Base-by-base conservation (phyloP, 495 filamentous ascomycete species). In the Neurospora hispaniola region DNA sequence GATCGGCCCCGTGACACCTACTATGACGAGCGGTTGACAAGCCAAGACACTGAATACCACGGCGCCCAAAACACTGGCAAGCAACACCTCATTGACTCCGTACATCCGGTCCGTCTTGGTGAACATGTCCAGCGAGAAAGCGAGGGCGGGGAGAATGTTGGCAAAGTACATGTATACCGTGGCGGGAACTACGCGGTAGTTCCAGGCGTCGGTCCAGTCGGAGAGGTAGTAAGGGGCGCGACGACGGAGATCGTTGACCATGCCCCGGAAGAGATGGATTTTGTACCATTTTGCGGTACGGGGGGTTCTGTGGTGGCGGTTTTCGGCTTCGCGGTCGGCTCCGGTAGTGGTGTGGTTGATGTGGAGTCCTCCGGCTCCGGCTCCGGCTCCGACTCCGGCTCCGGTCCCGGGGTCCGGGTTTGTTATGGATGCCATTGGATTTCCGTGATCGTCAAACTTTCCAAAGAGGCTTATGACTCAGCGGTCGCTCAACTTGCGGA, bases 121-220 rank as follows among this genome's bases (percentile, higher is more conserved):
- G 73, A 86, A 93, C 92, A 96, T 96, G 77, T 96, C 93, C 39
- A 95, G 82, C 4, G 91, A 93, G 82, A 94, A 96, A 48, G 93
- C 93, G 73, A 96, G 79, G 31, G 93, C 93, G 8, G 93, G 92
- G 39, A 96, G 81, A 73, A 94, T 92, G 84, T 94, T 94, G 38
- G 92, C 93, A 85, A 94, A 95, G 82, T 93, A 95, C 92, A 94
- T 96, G 81, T 94, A 94, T 68, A 96, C 85, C 42, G 92, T 94
- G 38, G 90, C 91, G 42, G 93, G 91, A 39, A 96, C 84, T 44
- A 94, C 90, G 42, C 93, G 87, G 82, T 96, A 96, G 79, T 94
- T 89, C 92, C 91, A 94, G 4, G 92, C 93, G 82, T 95, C 93
- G 40, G 81, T 85, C 91, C 90, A 94, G 81, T 96, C 93, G 79